These are phyloP conservation scores for Emmonsia crescens DNA, from an alignment of 2,329 filamentous ascomycete genomes.

Conservation along the genomic window DNA sequence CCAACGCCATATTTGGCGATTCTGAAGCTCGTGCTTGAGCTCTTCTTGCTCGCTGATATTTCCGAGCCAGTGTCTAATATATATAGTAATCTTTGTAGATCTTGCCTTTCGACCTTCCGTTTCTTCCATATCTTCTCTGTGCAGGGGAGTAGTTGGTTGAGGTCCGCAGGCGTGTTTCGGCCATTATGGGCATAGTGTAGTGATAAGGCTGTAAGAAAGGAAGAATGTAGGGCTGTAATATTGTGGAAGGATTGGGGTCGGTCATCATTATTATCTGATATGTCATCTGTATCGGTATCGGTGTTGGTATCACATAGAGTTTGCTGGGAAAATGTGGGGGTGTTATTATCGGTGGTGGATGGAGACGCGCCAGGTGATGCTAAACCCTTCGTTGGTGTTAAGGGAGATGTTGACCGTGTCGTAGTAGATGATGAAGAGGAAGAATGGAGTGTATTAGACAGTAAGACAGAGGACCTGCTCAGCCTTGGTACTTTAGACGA, in stretches of 20 bases:
- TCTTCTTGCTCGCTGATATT: not conserved
- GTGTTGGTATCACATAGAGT: not conserved
- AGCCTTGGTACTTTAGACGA: constrained; percentile 3
- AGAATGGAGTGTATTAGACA: not conserved
- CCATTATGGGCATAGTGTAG: constrained; percentile 62
- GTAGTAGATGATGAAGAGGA: not conserved
- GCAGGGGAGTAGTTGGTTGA: constrained; percentile 50
- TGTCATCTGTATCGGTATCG: constrained; percentile 5
- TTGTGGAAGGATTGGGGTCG: constrained; percentile 32
- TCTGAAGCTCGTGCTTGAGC: constrained; percentile 19
- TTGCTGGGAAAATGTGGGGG: not conserved
- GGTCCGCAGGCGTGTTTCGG: constrained; percentile 50
- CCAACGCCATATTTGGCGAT: constrained; percentile 33
- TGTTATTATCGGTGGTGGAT: not conserved
- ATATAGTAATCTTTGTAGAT: constrained; percentile 57
- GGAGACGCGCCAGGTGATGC: not conserved
- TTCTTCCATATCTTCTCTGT: constrained; percentile 63
- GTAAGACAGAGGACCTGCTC: not conserved
- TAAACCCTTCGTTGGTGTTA: not conserved
- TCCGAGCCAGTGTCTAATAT: constrained; percentile 25
- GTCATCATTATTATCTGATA: constrained; percentile 33
- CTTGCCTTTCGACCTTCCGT: constrained; percentile 52
- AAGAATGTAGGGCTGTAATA: constrained; percentile 52
- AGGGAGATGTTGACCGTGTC: not conserved
- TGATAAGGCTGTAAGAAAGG: constrained; percentile 57